Evolutionary conservation across 306 rosid species (phyloP), one percentile per base, ranked within the genome.

Genomic region (Cucumis sativus): DNA sequence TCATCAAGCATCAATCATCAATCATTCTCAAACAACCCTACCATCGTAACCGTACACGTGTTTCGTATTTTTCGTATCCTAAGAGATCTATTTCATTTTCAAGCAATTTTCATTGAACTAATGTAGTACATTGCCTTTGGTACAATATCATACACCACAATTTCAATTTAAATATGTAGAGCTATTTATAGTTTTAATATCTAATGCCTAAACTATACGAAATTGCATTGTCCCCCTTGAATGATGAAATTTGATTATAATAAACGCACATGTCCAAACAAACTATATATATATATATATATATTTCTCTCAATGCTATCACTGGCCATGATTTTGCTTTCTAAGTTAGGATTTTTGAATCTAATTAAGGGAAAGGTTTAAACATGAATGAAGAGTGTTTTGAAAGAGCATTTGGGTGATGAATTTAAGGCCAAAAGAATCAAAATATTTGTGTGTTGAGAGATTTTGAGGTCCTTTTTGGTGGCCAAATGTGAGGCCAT

Each of bases 11-110:
- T 58, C 75, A 77, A 72, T 81, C 81, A 82, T 58, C 75, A 77
- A 72, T 81, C 86, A 77, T 60, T 74, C 59, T 75, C 80, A 35
- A 73, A 17, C 17, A 72, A 45, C 28, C 30, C 63, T 73, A 73
- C 63, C 85, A 77, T 83, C 81, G 47, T 8, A 54, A 75, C 85
- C 85, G 84, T 88, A 87, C 92, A 92, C 93, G 93, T 79, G 90
- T 86, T 77, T 75, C 60, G 9, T 59, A 52, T 51, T 54, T 51
- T 73, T 52, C 43, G 60, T 71, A 49, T 47, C 8, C 39, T 23
- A 18, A 41, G n/a, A 20, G 20, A 45, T 8, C 33, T 1, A 10
- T 21, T 69, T 69, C 75, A 20, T 69, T 69, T 69, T 68, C 74
- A 41, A 41, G 14, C 55, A n/a, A 68, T 40, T 41, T 69, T 3